Evolutionary conservation across 768 basidiomycete species (phyloP).

Genomic region (Amanita rubescens): DNA sequence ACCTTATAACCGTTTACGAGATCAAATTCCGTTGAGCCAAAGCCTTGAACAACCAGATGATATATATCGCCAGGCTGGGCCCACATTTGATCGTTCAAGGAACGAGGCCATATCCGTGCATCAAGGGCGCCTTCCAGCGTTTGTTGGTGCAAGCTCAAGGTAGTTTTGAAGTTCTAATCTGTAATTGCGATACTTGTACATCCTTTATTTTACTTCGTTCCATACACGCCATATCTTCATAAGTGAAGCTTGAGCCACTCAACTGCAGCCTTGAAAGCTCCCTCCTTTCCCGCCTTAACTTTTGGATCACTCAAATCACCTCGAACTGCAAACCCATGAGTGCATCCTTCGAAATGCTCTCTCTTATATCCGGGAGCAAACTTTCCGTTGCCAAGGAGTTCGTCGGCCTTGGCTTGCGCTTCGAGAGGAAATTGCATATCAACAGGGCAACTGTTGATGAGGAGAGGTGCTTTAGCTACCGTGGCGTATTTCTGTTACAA

Average conservation of each 20-base stretch:
- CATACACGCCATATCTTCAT: too few species aligned
- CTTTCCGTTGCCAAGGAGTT: conserved; percentile 39
- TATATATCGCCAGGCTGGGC: conserved; percentile 43
- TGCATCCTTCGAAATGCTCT: conserved; percentile 38
- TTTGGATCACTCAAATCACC: conserved; percentile 41
- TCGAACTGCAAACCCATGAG: conserved; percentile 49
- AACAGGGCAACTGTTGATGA: conserved; percentile 58
- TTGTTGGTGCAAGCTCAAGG: too few species aligned
- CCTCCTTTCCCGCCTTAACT: conserved; percentile 57
- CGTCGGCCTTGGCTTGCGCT: conserved; percentile 36
- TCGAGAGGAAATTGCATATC: conserved; percentile 46
- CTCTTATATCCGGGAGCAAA: conserved; percentile 44
- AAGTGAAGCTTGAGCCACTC: conserved; percentile 34
- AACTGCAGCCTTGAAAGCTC: conserved; percentile 49
- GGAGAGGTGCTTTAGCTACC: conserved; percentile 44
- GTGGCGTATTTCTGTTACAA: conserved; percentile 36
- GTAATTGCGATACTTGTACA: background rate
- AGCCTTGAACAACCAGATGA: conserved; percentile 44
- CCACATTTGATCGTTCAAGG: conserved; percentile 52
- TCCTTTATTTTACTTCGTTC: background rate
- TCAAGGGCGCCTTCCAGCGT: too few species aligned
- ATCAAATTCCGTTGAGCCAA: conserved; percentile 53
- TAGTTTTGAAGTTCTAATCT: background rate
- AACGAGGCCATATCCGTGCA: conserved; percentile 65
- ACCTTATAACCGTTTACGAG: conserved; percentile 35